Percentiles rank a stretch among this genome's conserved stretches.
Evolutionary conservation across 2,329 filamentous ascomycete species (phyloP).

Genomic region (Triangularia verruculosa): DNA sequence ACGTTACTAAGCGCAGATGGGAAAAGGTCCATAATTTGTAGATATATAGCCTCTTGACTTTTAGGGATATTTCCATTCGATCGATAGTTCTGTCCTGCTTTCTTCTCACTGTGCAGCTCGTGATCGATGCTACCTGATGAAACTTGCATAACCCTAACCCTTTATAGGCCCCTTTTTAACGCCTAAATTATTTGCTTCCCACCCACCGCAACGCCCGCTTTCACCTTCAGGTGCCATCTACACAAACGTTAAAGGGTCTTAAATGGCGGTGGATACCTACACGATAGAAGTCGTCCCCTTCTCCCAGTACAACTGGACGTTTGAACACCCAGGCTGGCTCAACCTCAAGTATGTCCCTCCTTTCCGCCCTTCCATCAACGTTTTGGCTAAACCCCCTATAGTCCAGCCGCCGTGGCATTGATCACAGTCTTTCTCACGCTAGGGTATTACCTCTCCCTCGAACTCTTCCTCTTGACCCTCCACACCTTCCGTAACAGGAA

Average conservation of each 20-base stretch:
- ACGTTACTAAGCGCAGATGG: neutral
- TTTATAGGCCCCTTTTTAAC: too few relatives aligned
- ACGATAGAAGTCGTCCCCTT: neutral
- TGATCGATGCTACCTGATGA: too few relatives aligned
- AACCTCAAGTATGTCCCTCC: neutral
- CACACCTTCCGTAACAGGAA: conserved; percentile 35
- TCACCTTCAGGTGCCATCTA: too few relatives aligned
- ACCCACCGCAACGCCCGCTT: too few relatives aligned
- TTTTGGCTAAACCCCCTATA: neutral
- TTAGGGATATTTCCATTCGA: neutral
- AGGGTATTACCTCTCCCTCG: conserved; percentile 20
- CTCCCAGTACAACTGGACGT: neutral
- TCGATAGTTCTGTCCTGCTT: too few relatives aligned
- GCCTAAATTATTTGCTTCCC: too few relatives aligned
- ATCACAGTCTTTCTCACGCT: neutral
- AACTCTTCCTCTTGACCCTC: conserved; percentile 37
- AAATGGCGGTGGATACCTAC: neutral
- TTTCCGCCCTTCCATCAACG: neutral
- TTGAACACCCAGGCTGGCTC: neutral
- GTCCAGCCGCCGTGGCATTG: neutral
- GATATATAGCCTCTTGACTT: neutral
- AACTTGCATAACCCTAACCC: too few relatives aligned
- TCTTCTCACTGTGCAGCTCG: too few relatives aligned
- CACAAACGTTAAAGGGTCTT: neutral
- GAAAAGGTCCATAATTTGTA: neutral